These are phyloP conservation scores for Syncephalis plumigaleata DNA, from an alignment of 371 early-diverging fungal species.

Conservation along the genomic window DNA sequence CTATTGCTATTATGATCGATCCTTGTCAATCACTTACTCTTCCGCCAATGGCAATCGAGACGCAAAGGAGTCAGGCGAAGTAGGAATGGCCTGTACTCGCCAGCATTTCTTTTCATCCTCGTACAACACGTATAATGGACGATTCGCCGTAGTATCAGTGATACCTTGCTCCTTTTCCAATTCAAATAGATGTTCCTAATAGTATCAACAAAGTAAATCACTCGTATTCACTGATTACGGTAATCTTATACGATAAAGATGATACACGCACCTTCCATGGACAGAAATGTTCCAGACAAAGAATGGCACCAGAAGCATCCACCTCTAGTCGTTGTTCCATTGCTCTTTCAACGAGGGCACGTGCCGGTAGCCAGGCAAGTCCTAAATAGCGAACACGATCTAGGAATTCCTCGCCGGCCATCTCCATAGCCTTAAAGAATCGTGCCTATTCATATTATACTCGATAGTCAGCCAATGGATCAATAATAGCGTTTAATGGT, in stretches of 20 bases:
- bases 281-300: constrained; percentile 63
- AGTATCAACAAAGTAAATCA: not conserved
- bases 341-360: constrained; percentile 59
- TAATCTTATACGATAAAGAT: too few species aligned
- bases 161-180: constrained; percentile 40
- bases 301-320: constrained; percentile 58
- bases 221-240: not conserved
- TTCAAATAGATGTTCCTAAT: constrained; percentile 50
- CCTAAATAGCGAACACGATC: constrained; percentile 46
- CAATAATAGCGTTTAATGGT: not conserved
- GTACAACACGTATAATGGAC: constrained; percentile 68
- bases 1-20: not conserved
- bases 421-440: constrained; percentile 48
- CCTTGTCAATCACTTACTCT: constrained; percentile 11
- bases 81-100: constrained; percentile 70
- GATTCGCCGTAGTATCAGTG: constrained; percentile 14
- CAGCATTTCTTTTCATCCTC: constrained; percentile 51
- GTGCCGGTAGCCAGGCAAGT: constrained; percentile 74
- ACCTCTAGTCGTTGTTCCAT: constrained; percentile 32
- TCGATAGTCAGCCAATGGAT: not conserved
- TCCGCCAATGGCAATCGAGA: constrained; percentile 83
- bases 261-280: constrained; percentile 56
- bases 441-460: constrained; percentile 13
- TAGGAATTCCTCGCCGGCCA: constrained; percentile 62
- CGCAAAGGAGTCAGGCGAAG: constrained; percentile 59